Conservation (phyloP, 106 monocot species). For the Dioscorea zingiberensis region DNA sequence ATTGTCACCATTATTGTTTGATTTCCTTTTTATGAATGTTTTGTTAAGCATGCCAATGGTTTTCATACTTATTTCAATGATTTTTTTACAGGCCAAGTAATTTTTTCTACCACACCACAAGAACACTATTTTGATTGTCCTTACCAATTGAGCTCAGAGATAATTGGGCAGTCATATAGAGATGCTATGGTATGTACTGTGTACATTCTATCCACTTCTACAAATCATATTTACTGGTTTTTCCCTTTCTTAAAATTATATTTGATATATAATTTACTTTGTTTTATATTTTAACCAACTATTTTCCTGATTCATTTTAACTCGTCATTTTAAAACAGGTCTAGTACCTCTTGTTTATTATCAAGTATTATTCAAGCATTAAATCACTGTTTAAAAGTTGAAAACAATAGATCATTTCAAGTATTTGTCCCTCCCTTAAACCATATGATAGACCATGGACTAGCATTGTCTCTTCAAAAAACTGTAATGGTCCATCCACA, state of each 20-base stretch:
- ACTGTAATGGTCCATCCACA: too few relatives aligned
- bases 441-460: too few relatives aligned
- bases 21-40: background rate
- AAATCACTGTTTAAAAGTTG: too few relatives aligned
- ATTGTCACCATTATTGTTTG: background rate
- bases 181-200: slow-evolving; percentile 64
- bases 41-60: background rate
- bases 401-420: too few relatives aligned
- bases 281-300: background rate
- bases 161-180: slow-evolving; percentile 63
- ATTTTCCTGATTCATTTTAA: background rate
- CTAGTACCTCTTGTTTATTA: background rate
- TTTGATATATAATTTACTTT: background rate
- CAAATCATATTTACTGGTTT: too few relatives aligned
- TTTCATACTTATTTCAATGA: background rate
- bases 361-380: too few relatives aligned
- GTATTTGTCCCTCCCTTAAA: too few relatives aligned
- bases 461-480: too few relatives aligned
- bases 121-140: slow-evolving; percentile 98
- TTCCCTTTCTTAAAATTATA: too few relatives aligned
- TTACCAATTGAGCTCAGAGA: slow-evolving; percentile 88
- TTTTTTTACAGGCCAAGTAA: slow-evolving; percentile 42
- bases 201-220: too few relatives aligned
- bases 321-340: background rate
- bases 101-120: slow-evolving; percentile 64